Conservation (phyloP, 257 asterid species). For the Rubia yunnanensis region DNA sequence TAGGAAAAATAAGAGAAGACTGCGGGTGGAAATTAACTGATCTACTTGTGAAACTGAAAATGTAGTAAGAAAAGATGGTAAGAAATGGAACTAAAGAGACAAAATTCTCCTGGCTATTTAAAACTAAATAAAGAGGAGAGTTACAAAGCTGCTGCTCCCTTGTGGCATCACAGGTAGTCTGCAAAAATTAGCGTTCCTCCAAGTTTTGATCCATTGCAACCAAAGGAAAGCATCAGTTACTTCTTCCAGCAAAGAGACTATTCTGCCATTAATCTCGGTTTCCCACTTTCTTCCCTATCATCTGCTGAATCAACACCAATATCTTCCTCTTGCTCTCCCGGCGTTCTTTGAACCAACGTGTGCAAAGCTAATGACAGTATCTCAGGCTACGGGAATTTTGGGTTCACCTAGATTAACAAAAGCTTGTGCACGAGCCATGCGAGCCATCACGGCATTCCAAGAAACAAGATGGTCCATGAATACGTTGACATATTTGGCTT, state of each 20-base stretch:
- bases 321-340: neutral
- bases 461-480: conserved; percentile 42
- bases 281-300: neutral
- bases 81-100: neutral
- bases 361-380: neutral
- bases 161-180: neutral
- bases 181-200: neutral
- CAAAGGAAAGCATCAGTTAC: neutral
- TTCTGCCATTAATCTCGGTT: neutral
- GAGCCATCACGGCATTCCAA: conserved; percentile 84
- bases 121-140: neutral
- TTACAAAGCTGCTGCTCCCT: neutral
- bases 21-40: neutral
- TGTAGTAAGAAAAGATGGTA: neutral
- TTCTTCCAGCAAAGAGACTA: neutral
- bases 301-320: neutral
- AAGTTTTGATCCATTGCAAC: neutral
- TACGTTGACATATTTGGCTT: conserved; percentile 24
- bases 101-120: neutral
- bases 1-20: too few species aligned
- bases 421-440: conserved; percentile 89
- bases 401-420: conserved; percentile 94
- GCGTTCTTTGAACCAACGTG: neutral
- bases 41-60: neutral
- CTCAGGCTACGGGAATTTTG: conserved; percentile 80